Conservation (phyloP, 768 basidiomycete genomes). For the Boletus sensibilis region DNA sequence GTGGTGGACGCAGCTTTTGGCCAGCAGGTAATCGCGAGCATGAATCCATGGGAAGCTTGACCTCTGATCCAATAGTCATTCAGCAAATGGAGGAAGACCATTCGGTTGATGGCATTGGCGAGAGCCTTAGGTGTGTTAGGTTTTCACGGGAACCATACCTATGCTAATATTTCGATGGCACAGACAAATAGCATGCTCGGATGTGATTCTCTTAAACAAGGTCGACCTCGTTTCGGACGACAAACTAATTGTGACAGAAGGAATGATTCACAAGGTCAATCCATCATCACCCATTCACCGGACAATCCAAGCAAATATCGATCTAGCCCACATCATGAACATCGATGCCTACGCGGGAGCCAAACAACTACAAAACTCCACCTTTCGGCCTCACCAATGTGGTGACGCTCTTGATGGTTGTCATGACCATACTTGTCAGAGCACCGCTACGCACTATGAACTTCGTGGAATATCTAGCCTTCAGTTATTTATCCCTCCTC, state of each 20-base stretch:
- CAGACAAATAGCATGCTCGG: slow-evolving; percentile 92
- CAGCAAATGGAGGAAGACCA: slow-evolving; percentile 89
- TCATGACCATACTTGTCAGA: slow-evolving; percentile 33
- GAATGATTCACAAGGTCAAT: slow-evolving; percentile 71
- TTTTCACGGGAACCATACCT: neutral
- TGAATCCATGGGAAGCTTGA: slow-evolving; percentile 33
- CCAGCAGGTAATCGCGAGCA: slow-evolving; percentile 39
- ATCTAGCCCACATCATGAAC: slow-evolving; percentile 73
- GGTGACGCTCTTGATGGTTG: slow-evolving; percentile 30
- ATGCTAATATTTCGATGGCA: slow-evolving; percentile 1
- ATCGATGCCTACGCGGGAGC: slow-evolving; percentile 75
- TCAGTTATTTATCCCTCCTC: slow-evolving; percentile 62
- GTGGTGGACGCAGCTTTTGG: slow-evolving; percentile 91
- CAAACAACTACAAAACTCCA: slow-evolving; percentile 22
- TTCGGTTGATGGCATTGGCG: slow-evolving; percentile 62
- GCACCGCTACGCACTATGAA: slow-evolving; percentile 56
- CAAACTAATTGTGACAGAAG: slow-evolving; percentile 49
- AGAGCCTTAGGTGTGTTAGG: slow-evolving; percentile 69
- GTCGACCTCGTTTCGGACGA: slow-evolving; percentile 62
- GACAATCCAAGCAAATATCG: slow-evolving; percentile 71
- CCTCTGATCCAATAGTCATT: neutral
- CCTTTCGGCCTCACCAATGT: slow-evolving; percentile 33
- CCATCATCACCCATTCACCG: slow-evolving; percentile 72
- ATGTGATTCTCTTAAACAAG: slow-evolving; percentile 93
- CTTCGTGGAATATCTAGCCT: slow-evolving; percentile 82